Percentiles rank a stretch among this genome's conserved stretches.
Evolutionary conservation across 176 grass and related monocot genomes (phyloP).

Genomic region (Lolium multiflorum): DNA sequence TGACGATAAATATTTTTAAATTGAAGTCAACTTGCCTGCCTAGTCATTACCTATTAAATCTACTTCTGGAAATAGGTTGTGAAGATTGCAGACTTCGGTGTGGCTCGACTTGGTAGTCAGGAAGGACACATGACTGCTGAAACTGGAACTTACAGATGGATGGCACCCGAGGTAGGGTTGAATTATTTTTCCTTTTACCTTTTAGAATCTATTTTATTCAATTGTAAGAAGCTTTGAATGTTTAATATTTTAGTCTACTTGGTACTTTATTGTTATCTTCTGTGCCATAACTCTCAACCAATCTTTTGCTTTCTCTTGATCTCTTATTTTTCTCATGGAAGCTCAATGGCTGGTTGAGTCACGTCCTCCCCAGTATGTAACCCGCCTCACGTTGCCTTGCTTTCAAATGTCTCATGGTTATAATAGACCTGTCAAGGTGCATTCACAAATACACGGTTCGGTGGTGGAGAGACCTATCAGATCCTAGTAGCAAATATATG

Average conservation of each 20-base stretch:
- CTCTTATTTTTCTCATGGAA: slow-evolving; percentile 6
- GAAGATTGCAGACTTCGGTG: slow-evolving; percentile 95
- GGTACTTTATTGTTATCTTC: not conserved
- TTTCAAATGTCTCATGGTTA: not conserved
- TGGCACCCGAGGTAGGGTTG: slow-evolving; percentile 82
- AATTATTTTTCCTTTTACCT: not conserved
- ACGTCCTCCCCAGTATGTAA: not conserved
- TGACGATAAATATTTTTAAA: not conserved
- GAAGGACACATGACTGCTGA: slow-evolving; percentile 92
- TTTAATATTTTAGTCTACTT: not conserved
- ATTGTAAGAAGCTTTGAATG: slow-evolving; percentile 22
- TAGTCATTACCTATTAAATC: slow-evolving; percentile 38
- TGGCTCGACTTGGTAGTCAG: slow-evolving; percentile 66
- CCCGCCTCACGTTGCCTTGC: not conserved
- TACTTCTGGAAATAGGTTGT: slow-evolving; percentile 68
- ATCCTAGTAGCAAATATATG: not conserved
- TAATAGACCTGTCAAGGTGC: not conserved
- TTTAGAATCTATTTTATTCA: not conserved
- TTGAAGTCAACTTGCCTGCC: slow-evolving; percentile 1
- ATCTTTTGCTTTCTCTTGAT: slow-evolving; percentile 3
- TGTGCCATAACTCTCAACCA: not conserved
- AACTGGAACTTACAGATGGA: slow-evolving; percentile 95
- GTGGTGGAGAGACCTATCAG: not conserved
- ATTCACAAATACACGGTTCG: not conserved
- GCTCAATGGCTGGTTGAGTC: not conserved